Evolutionary conservation across 1,139 yeast species (phyloP), one percentile per base, ranked within the genome.

Genomic region (Kodamaea sp.): DNA sequence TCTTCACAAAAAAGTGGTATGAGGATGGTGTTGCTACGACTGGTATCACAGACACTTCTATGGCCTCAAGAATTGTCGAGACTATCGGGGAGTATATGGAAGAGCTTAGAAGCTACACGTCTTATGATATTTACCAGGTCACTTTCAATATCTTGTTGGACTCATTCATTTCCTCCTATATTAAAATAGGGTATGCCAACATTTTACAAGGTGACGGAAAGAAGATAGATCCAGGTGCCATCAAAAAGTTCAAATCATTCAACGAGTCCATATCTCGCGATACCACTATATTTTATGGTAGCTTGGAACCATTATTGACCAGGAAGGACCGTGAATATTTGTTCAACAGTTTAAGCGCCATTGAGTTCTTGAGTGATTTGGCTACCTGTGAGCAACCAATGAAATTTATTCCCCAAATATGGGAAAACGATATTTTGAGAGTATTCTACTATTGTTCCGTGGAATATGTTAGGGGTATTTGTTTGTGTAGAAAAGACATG

Each of bases 71-170:
- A 47, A 78, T 83, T 15, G 73, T 78, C 6, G 90, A 82, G 44
- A 86, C 95, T 0, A 67, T 86, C n/a, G 71, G 68, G 23, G 96
- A 87, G 50, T 87, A 84, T 54, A 66, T 84, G 60, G 73, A 69
- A 23, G 96, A 87, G 41, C 71, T 84, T 32, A 62, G 76, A 42
- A 65, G 70, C 26, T 72, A 71, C 37, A 66, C 73, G 3, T 59
- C 73, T 2, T 70, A 69, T 37, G 74, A 73, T 39, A 59, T 73
- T 22, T 69, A 66, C 43, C 69, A 63, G 47, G 64, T 71, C 27
- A 67, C 73, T n/a, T 65, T 72, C 45, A 64, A 58, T 41, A 68
- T 59, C 32, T 65, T 61, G 49, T 61, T 64, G 50, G 78, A 63
- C 55, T 56, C 60, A 4, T 63, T 70, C 37, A 63, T 76, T 36